Evolutionary conservation across 305 asterid genomes (phyloP).

Genomic region (Fraxinus albicans): DNA sequence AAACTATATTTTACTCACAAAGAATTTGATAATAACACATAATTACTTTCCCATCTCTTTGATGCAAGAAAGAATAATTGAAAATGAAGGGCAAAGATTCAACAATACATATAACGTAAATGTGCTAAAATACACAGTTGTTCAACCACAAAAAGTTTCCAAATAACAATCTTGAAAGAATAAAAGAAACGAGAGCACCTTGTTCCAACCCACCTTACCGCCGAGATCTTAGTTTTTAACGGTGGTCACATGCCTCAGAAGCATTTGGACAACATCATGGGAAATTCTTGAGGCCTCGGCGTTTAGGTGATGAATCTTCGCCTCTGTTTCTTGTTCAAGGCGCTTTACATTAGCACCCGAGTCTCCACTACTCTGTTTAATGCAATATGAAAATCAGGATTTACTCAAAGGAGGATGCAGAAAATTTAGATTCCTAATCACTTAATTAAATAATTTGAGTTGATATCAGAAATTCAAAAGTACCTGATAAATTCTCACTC

Average conservation of each 20-base stretch:
- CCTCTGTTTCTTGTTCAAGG: conserved; percentile 73
- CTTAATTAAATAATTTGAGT: neutral
- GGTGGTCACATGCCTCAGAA: conserved; percentile 54
- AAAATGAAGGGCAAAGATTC: neutral
- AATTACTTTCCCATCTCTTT: neutral
- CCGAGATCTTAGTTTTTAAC: conserved; percentile 43
- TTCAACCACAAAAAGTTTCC: neutral
- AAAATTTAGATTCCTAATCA: neutral
- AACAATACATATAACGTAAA: neutral
- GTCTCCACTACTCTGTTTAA: conserved; percentile 76
- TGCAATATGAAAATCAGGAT: neutral
- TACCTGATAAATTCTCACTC: neutral
- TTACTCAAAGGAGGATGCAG: neutral
- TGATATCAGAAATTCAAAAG: neutral
- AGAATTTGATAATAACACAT: neutral
- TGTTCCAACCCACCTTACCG: conserved; percentile 5
- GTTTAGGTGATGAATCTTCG: conserved; percentile 65
- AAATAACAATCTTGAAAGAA: neutral
- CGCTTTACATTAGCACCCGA: conserved; percentile 83
- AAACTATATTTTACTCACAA: neutral
- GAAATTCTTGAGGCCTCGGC: conserved; percentile 72
- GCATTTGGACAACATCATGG: conserved; percentile 60
- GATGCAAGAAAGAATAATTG: neutral
- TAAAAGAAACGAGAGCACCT: neutral
- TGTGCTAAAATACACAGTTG: neutral